Conservation (phyloP, 805 yeast genomes). For the Kluyveromyces starmeri region DNA sequence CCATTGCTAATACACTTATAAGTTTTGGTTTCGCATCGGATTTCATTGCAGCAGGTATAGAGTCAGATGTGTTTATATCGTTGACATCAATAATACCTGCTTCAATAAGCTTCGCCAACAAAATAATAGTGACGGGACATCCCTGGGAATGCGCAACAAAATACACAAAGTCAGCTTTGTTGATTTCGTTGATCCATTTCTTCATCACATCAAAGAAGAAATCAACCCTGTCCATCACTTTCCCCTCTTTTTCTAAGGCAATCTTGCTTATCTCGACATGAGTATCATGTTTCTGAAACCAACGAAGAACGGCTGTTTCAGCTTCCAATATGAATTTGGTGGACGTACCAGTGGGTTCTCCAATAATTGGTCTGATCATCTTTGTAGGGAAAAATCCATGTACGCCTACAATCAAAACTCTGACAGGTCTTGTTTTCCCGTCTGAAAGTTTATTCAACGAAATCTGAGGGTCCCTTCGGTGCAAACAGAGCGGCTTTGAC, state of each 20-base stretch:
- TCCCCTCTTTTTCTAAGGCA: conserved; percentile 91
- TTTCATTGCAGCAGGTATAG: conserved; percentile 6
- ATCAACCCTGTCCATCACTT: conserved; percentile 75
- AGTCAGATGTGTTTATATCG: conserved; percentile 15
- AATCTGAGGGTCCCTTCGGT: conserved; percentile 12
- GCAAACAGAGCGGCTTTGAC: conserved; percentile 9
- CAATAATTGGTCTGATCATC: conserved; percentile 76
- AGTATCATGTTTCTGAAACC: conserved; percentile 41
- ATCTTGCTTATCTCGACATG: conserved; percentile 68
- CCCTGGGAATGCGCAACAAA: conserved; percentile 96
- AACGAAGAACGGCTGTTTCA: conserved; percentile 62
- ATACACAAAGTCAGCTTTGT: conserved; percentile 76
- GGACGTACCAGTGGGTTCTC: conserved; percentile 96
- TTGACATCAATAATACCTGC: conserved; percentile 38
- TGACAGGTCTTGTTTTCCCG: conserved; percentile 32
- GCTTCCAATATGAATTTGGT: conserved; percentile 85
- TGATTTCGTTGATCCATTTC: conserved; percentile 47
- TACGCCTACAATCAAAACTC: conserved; percentile 79
- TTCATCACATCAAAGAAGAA: conserved; percentile 64
- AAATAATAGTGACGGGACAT: conserved; percentile 77
- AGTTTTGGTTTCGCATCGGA: conserved; percentile 28
- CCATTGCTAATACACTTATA: conserved; percentile 83
- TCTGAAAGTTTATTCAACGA: conserved; percentile 15
- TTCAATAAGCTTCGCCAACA: conserved; percentile 65
- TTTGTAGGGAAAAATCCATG: conserved; percentile 94